Conservation (phyloP, 2,329 filamentous ascomycete genomes). For the Xylariaceae sp. region DNA sequence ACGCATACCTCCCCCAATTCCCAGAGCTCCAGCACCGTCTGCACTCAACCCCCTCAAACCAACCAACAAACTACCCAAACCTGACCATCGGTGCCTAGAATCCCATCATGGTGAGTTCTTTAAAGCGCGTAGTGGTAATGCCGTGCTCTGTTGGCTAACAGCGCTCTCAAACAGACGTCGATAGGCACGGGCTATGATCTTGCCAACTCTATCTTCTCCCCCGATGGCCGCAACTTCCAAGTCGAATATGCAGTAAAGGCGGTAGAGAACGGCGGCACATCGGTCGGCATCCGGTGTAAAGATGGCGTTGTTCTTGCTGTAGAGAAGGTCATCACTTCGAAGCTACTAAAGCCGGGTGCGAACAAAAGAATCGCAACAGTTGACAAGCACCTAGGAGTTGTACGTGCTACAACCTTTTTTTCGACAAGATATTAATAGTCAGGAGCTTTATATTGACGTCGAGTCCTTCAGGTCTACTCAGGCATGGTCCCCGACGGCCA, state of each 20-base stretch:
- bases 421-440: neutral
- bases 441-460: constrained; percentile 6
- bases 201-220: constrained; percentile 99
- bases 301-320: constrained; percentile 95
- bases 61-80: constrained; percentile 1
- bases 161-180: constrained; percentile 72
- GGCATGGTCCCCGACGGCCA: constrained; percentile 93
- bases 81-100: neutral
- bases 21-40: constrained; percentile 26
- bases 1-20: constrained; percentile 24
- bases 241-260: constrained; percentile 99
- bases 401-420: constrained; percentile 54
- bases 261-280: constrained; percentile 96
- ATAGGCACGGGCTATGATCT: constrained; percentile 99
- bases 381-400: constrained; percentile 90
- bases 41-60: neutral
- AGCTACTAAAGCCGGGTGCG: constrained; percentile 90
- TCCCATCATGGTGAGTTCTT: constrained; percentile 25
- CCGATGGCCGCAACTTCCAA: constrained; percentile 98
- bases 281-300: constrained; percentile 95
- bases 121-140: neutral
- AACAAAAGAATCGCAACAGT: constrained; percentile 98
- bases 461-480: constrained; percentile 75
- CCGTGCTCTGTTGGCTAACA: constrained; percentile 21
- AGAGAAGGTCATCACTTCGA: constrained; percentile 95